Base-by-base conservation (phyloP, 441 rosid species). In the Metrosideros polymorpha region DNA sequence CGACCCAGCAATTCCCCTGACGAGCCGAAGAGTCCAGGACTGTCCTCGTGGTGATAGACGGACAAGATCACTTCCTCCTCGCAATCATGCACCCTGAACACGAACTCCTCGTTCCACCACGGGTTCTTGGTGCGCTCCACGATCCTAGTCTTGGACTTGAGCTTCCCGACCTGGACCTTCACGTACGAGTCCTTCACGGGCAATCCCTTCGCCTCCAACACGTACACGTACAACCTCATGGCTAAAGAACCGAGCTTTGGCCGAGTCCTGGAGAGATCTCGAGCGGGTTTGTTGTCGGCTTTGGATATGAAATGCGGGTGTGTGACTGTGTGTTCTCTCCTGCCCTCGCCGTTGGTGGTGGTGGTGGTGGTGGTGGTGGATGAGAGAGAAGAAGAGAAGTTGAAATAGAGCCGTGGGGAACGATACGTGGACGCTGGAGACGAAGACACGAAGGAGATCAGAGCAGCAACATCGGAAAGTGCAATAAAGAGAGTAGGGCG, bases 51-150 rank as follows among this genome's bases (percentile, higher is more conserved):
- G 66, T 85, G 90, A 63, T 89, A 90, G 27, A 95, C 85, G 43
- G 98, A 94, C 12, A 94, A 90, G 85, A 92, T 86, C 86, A 97
- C 87, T 45, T 91, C 92, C 10, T 91, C 93, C 43, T 94, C 93
- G 55, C 85, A 56, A 47, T 88, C 89, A 82, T 87, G 90, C 27
- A 90, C 88, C 61, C 91, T 86, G 86, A 96, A 94, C 76, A 91
- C 93, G 53, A 97, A 95, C 92, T 94, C 99, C 90, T 97, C 97
- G 52, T 94, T 92, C 98, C 97, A 95, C 88, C 92, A 90, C 24
- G 98, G 98, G 89, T 88, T 92, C 4, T 51, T 3, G 51, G 87
- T 91, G 50, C 88, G 90, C 84, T 87, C 90, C 71, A 86, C 85
- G 45, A 90, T 84, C 91, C 93, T 92, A 57, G 97, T 94, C 91